A percentile compares a stretch with the other conserved stretches of the same genome.
Conservation (phyloP, 176 grass and related monocot genomes). For the Musa itinerans region DNA sequence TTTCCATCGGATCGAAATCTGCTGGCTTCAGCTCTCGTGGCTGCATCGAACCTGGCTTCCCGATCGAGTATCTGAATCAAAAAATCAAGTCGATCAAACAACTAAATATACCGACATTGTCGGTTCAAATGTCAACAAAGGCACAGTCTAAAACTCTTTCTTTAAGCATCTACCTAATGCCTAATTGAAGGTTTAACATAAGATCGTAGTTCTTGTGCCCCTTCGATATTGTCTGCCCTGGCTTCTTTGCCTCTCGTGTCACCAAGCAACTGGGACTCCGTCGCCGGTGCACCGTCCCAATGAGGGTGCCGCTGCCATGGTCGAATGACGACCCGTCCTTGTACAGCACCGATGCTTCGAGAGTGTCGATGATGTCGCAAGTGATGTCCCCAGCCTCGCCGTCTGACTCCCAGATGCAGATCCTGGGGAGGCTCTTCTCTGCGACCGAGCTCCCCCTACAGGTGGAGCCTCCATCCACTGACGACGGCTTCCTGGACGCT, state of each 20-base stretch:
- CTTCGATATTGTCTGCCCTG: slow-evolving; percentile 84
- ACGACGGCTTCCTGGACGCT: slow-evolving; percentile 52
- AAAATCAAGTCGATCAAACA: slow-evolving; percentile 14
- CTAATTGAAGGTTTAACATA: slow-evolving; percentile 89
- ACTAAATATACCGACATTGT: slow-evolving; percentile 6
- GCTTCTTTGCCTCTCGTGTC: slow-evolving; percentile 59
- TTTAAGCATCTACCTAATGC: slow-evolving; percentile 42
- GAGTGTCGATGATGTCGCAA: slow-evolving; percentile 74
- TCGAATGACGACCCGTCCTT: slow-evolving; percentile 41
- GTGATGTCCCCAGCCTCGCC: slow-evolving; percentile 92
- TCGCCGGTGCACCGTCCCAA: slow-evolving; percentile 7
- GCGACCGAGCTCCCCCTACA: slow-evolving; percentile 25
- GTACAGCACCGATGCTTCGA: slow-evolving; percentile 73
- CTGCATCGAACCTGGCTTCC: slow-evolving; percentile 36
- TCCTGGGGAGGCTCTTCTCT: slow-evolving; percentile 44
- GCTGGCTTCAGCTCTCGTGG: slow-evolving; percentile 41
- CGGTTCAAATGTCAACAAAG: not conserved
- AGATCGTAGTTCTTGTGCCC: slow-evolving; percentile 94
- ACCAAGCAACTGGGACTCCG: slow-evolving; percentile 17
- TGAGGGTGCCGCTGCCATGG: not conserved
- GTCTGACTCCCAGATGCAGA: slow-evolving; percentile 97
- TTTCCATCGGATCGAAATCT: slow-evolving; percentile 68
- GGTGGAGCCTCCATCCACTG: slow-evolving; percentile 35
- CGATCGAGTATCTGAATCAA: slow-evolving; percentile 48
- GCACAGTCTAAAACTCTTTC: slow-evolving; percentile 1